Evolutionary conservation across 257 asterid genomes (phyloP).

Genomic region (Jasminum sambac): DNA sequence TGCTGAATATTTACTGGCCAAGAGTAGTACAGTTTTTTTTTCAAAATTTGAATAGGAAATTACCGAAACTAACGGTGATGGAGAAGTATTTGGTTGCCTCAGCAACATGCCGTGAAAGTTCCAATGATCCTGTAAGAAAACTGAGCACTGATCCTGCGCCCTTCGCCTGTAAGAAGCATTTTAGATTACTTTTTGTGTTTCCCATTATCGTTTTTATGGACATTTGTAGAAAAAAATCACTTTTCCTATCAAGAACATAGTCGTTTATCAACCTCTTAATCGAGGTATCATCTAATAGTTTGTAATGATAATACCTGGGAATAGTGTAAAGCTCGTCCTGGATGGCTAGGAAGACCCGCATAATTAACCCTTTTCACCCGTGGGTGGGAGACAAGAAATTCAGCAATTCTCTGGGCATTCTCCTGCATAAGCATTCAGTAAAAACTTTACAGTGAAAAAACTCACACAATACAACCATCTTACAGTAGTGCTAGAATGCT

Average conservation of each 20-base stretch:
- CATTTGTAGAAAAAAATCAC: too few species aligned
- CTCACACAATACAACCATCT: background rate
- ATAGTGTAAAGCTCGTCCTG: slow-evolving; percentile 69
- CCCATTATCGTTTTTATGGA: too few species aligned
- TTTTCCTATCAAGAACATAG: too few species aligned
- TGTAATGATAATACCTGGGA: slow-evolving; percentile 55
- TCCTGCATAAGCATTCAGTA: slow-evolving; percentile 48
- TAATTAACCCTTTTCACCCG: slow-evolving; percentile 68
- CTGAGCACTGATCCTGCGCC: slow-evolving; percentile 95
- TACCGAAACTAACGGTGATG: slow-evolving; percentile 88
- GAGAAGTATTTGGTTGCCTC: slow-evolving; percentile 78
- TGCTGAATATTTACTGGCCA: too few species aligned
- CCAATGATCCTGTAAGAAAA: slow-evolving; percentile 73
- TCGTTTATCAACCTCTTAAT: background rate
- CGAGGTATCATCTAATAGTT: background rate
- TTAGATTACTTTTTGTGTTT: background rate
- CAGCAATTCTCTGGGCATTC: slow-evolving; percentile 86
- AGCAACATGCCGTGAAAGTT: slow-evolving; percentile 79
- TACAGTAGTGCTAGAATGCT: slow-evolving; percentile 1
- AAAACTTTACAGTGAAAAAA: background rate
- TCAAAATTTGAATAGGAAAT: slow-evolving; percentile 19
- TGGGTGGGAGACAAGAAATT: slow-evolving; percentile 72
- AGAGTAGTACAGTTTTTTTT: too few species aligned
- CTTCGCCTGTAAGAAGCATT: slow-evolving; percentile 57
- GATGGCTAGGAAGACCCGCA: slow-evolving; percentile 77